phyloP scores from a whole-genome alignment of 1,284 basidiomycete genomes.

The Boletus sp. region DNA sequence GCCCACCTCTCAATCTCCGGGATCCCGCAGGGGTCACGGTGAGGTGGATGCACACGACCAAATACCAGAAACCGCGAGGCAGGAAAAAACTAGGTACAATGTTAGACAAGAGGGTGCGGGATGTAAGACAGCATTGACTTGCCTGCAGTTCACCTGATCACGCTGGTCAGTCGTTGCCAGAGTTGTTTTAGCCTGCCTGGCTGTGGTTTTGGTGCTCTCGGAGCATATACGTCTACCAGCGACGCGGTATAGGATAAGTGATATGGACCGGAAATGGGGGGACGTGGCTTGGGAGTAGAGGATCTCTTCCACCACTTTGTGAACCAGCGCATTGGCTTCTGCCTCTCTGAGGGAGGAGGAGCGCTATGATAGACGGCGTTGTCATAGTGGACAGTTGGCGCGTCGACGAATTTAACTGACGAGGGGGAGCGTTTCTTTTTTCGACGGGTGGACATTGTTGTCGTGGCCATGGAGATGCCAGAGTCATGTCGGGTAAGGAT shows the following conservation, averaged over 20 bases:
- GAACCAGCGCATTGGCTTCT: conserved; percentile 23
- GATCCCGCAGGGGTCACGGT: background rate
- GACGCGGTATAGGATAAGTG: conserved; percentile 29
- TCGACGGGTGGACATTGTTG: conserved; percentile 26
- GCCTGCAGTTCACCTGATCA: conserved; percentile 14
- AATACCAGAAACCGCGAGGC: background rate
- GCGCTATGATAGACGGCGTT: conserved; percentile 25
- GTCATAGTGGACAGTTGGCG: conserved; percentile 37
- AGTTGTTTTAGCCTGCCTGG: conserved; percentile 27
- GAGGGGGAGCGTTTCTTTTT: conserved; percentile 35
- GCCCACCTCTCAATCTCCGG: background rate
- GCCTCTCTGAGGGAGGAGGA: conserved; percentile 16
- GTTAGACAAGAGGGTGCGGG: background rate
- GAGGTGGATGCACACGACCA: background rate
- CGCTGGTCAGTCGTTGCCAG: conserved; percentile 26
- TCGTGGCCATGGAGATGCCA: conserved; percentile 33
- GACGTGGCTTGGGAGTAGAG: conserved; percentile 22
- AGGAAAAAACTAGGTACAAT: background rate
- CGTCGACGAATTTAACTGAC: conserved; percentile 44
- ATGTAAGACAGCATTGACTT: background rate
- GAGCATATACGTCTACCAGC: conserved; percentile 26
- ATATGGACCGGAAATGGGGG: conserved; percentile 32
- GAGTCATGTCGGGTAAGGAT: conserved; percentile 35
- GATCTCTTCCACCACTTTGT: conserved; percentile 29
- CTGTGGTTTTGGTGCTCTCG: conserved; percentile 15